Conservation (phyloP, 805 yeast genomes). For the Suhomyces faveliae region DNA sequence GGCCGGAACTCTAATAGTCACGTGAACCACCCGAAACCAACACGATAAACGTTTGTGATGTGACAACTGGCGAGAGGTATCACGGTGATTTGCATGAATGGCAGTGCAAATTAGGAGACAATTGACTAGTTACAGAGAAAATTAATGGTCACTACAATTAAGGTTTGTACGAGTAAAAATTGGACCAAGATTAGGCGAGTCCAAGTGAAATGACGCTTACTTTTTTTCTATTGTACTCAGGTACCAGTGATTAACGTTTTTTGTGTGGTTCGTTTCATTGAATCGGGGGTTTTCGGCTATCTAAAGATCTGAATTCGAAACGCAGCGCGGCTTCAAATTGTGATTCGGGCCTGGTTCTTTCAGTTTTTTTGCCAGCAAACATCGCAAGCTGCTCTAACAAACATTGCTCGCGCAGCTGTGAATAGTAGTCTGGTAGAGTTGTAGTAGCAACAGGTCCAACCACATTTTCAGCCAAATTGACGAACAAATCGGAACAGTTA, state of each 20-base stretch:
- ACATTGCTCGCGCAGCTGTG: not conserved
- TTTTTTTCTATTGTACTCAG: not conserved
- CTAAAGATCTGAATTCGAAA: not conserved
- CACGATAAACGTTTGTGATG: not conserved
- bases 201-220: not conserved
- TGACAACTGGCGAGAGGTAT: not conserved
- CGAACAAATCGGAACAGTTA: slow-evolving; percentile 4
- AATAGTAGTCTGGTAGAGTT: not conserved
- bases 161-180: not conserved
- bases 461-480: not conserved
- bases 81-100: too few relatives aligned
- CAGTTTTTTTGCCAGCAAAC: not conserved
- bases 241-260: not conserved
- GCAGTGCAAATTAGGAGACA: too few relatives aligned
- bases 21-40: not conserved
- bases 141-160: too few relatives aligned
- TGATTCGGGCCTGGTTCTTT: not conserved
- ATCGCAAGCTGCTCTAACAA: not conserved
- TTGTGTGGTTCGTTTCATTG: not conserved
- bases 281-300: not conserved
- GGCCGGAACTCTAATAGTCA: not conserved
- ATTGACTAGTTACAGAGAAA: not conserved
- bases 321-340: not conserved
- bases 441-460: not conserved
- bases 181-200: not conserved